These are phyloP conservation scores for Diaporthe sp. DNA, from an alignment of 2,329 filamentous ascomycete species.

Conservation along the genomic window DNA sequence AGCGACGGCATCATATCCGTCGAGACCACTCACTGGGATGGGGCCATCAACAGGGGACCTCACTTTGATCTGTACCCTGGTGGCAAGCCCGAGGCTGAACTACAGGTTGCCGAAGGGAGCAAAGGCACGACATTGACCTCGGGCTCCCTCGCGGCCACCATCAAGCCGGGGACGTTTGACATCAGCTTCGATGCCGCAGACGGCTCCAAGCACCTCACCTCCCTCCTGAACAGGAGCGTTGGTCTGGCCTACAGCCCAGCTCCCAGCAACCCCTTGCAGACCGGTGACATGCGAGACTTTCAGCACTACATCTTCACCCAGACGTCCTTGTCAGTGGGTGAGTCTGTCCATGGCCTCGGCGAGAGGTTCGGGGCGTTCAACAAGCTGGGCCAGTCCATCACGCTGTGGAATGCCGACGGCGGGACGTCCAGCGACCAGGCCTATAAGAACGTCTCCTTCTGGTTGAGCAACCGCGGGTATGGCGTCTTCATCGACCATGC, in stretches of 20 bases:
- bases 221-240: constrained; percentile 64
- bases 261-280: constrained; percentile 62
- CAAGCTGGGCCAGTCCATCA: constrained; percentile 77
- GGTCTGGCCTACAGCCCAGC: constrained; percentile 67
- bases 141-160: constrained; percentile 62
- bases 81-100: constrained; percentile 55
- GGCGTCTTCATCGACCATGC: constrained; percentile 80
- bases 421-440: constrained; percentile 77
- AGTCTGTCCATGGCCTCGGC: constrained; percentile 79
- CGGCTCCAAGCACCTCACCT: constrained; percentile 62
- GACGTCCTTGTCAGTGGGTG: constrained; percentile 65
- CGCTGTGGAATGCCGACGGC: constrained; percentile 72
- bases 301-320: constrained; percentile 68
- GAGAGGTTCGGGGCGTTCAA: constrained; percentile 82
- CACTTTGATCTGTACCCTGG: constrained; percentile 68
- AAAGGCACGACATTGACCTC: constrained; percentile 61
- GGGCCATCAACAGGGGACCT: constrained; percentile 61
- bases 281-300: constrained; percentile 62
- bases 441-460: constrained; percentile 79
- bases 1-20: constrained; percentile 70
- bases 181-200: constrained; percentile 65
- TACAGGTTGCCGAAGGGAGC: constrained; percentile 52
- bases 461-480: constrained; percentile 78
- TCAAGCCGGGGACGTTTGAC: constrained; percentile 62
- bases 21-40: constrained; percentile 68